Conservation (phyloP, 345 rosid species). For the Anastatica hierochuntica region DNA sequence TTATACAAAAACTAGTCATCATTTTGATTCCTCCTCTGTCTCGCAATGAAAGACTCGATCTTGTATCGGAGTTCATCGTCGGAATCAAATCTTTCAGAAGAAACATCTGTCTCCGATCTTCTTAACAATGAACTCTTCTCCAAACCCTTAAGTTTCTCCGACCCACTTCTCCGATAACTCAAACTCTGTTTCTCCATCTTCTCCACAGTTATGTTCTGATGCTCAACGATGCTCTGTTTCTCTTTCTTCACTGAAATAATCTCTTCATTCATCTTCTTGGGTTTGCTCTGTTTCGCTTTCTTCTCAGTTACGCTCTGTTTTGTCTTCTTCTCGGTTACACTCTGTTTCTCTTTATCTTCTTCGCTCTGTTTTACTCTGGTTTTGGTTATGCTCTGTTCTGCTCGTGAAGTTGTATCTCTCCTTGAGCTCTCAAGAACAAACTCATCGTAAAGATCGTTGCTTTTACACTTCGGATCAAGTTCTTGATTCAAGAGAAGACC, state of each 20-base stretch:
- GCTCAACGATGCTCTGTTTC: background rate
- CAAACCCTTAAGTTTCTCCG: conserved; percentile 30
- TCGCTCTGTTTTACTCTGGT: background rate
- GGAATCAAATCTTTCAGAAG: conserved; percentile 29
- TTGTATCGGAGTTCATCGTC: conserved; percentile 54
- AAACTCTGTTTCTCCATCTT: background rate
- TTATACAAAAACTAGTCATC: conserved; percentile 59
- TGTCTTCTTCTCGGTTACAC: conserved; percentile 15
- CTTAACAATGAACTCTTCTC: conserved; percentile 28
- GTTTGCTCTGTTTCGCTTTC: background rate
- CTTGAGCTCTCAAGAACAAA: conserved; percentile 36
- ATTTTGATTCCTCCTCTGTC: conserved; percentile 59
- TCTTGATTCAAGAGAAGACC: conserved; percentile 38
- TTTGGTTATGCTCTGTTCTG: conserved; percentile 8
- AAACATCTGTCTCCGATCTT: conserved; percentile 11
- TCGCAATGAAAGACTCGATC: conserved; percentile 71
- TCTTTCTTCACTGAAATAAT: conserved; percentile 10
- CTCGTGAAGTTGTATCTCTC: conserved; percentile 6
- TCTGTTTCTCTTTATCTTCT: conserved; percentile 1
- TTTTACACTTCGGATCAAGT: conserved; percentile 14
- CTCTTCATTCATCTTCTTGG: background rate
- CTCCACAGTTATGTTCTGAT: background rate
- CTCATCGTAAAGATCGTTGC: conserved; percentile 36
- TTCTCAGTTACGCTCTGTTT: background rate
- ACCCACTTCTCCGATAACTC: conserved; percentile 37